Evolutionary conservation across 2,329 filamentous ascomycete species (phyloP).

Genomic region (Westerdykella aurantiaca): DNA sequence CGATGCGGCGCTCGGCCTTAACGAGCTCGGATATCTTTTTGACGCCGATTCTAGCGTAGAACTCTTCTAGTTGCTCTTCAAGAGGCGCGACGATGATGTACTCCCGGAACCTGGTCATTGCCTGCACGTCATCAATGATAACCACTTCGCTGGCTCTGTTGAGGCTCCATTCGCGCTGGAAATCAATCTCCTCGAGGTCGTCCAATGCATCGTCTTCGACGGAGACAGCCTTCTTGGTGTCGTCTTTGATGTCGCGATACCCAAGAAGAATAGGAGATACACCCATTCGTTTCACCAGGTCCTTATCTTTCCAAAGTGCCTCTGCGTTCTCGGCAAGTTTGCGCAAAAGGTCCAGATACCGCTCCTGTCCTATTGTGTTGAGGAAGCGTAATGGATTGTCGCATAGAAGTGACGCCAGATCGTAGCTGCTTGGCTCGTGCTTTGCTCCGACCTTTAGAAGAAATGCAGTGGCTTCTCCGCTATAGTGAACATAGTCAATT

Average conservation of each 20-base stretch:
- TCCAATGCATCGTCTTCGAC: slow-evolving; percentile 39
- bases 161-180: slow-evolving; percentile 68
- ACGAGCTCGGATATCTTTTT: slow-evolving; percentile 70
- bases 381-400: slow-evolving; percentile 77
- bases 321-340: slow-evolving; percentile 69
- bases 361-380: slow-evolving; percentile 73
- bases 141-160: slow-evolving; percentile 73
- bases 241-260: slow-evolving; percentile 64
- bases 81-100: slow-evolving; percentile 80
- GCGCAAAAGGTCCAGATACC: slow-evolving; percentile 77
- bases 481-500: slow-evolving; percentile 96
- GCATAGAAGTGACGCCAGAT: slow-evolving; percentile 79
- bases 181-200: slow-evolving; percentile 42
- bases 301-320: slow-evolving; percentile 69
- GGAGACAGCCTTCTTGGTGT: slow-evolving; percentile 40
- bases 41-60: slow-evolving; percentile 78
- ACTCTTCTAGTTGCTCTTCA: slow-evolving; percentile 77
- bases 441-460: slow-evolving; percentile 85
- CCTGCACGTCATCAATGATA: slow-evolving; percentile 42
- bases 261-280: slow-evolving; percentile 72
- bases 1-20: slow-evolving; percentile 70
- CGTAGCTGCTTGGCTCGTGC: slow-evolving; percentile 77
- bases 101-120: slow-evolving; percentile 82
- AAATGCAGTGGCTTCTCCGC: slow-evolving; percentile 79
- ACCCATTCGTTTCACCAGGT: slow-evolving; percentile 71